Evolutionary conservation across 1,284 basidiomycete genomes (phyloP).

Genomic region (Ceratobasidium sp.): DNA sequence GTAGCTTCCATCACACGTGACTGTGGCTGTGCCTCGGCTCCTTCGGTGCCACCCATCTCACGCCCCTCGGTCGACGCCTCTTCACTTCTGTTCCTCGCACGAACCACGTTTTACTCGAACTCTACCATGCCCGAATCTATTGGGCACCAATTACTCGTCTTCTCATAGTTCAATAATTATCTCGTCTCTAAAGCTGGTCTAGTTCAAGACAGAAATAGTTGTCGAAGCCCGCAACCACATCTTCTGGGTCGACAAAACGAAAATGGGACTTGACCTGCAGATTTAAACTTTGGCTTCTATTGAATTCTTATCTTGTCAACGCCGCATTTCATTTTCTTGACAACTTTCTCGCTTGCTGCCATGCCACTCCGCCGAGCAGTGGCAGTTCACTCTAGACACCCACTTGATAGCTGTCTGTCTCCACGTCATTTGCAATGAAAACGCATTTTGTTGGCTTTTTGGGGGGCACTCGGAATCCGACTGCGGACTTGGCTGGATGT

Average conservation of each 20-base stretch:
- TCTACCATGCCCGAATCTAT: too few relatives aligned
- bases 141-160: too few relatives aligned
- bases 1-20: neutral
- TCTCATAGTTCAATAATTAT: neutral
- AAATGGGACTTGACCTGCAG: too few relatives aligned
- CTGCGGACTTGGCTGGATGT: constrained; percentile 10
- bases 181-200: neutral
- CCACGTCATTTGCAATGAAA: neutral
- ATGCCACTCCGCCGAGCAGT: neutral
- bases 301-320: neutral
- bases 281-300: neutral
- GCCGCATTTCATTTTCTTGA: neutral
- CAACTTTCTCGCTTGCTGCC: neutral
- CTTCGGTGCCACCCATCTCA: neutral
- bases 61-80: neutral
- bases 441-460: neutral
- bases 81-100: neutral
- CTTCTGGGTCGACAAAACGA: neutral
- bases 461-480: neutral
- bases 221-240: neutral
- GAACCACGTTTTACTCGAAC: neutral
- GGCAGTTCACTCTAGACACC: neutral
- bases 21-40: constrained; percentile 4
- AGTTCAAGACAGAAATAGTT: neutral
- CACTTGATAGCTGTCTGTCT: neutral